phyloP scores from a whole-genome alignment of 202 grass and related monocot genomes.

The Saccharum hybrid region DNA sequence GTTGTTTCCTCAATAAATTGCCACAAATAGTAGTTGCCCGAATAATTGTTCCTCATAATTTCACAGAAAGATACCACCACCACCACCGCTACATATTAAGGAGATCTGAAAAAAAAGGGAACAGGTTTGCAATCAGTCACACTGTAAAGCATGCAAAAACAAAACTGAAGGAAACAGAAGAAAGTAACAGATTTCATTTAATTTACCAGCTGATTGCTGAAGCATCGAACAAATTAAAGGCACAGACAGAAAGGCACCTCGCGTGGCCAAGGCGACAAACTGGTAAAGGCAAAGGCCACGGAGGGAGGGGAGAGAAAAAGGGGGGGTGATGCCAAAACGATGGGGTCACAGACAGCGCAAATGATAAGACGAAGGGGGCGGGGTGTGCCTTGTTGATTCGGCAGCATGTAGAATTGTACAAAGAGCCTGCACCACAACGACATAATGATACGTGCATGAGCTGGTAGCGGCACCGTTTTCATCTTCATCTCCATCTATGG shows the following conservation, averaged over 20 bases:
- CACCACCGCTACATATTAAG: neutral
- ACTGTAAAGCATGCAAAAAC: neutral
- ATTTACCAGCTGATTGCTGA: neutral
- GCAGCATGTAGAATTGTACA: conserved; percentile 48
- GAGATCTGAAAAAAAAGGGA: neutral
- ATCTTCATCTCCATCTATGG: conserved; percentile 9
- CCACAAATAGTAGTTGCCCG: conserved; percentile 8
- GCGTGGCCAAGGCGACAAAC: conserved; percentile 40
- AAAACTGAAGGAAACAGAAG: neutral
- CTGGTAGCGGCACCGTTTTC: conserved; percentile 2
- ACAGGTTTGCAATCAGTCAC: neutral
- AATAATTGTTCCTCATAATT: neutral
- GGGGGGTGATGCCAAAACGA: conserved; percentile 48
- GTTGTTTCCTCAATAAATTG: conserved; percentile 20
- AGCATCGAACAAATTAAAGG: conserved; percentile 13
- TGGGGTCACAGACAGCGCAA: conserved; percentile 46
- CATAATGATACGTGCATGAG: conserved; percentile 38
- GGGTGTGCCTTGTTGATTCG: conserved; percentile 34
- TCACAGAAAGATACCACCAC: neutral
- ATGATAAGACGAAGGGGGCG: conserved; percentile 45
- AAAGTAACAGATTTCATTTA: neutral
- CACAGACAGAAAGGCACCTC: conserved; percentile 25
- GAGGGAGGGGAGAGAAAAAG: neutral
- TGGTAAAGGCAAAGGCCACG: conserved; percentile 42
- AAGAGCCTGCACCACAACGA: conserved; percentile 6